Evolutionary conservation across 2,329 filamentous ascomycete genomes (phyloP).

Genomic region (Aureobasidium sp.): DNA sequence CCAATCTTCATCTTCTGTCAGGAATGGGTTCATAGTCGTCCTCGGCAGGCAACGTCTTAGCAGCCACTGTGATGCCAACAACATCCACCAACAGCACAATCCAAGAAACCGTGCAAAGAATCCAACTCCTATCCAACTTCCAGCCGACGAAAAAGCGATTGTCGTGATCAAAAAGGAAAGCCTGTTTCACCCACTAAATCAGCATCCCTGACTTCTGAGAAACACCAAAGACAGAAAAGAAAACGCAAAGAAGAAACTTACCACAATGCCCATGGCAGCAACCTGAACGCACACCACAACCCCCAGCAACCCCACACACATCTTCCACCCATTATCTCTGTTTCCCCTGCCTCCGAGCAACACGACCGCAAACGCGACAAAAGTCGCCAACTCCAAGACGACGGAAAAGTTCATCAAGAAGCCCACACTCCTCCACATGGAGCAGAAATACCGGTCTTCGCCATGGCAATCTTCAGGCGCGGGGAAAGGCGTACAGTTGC

Average conservation of each 20-base stretch:
- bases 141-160: conserved; percentile 78
- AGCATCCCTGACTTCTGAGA: background rate
- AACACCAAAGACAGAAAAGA: background rate
- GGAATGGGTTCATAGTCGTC: conserved; percentile 78
- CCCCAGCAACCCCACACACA: conserved; percentile 60
- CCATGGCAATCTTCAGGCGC: conserved; percentile 58
- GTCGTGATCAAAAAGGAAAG: conserved; percentile 77
- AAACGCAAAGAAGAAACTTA: conserved; percentile 41
- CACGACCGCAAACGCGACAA: conserved; percentile 74
- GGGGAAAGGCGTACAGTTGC: conserved; percentile 62
- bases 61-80: conserved; percentile 57
- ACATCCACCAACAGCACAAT: conserved; percentile 47
- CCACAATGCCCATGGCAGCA: conserved; percentile 74
- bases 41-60: conserved; percentile 66
- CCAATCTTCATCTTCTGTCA: conserved; percentile 1
- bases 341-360: conserved; percentile 71
- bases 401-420: conserved; percentile 82
- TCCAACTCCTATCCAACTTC: conserved; percentile 72
- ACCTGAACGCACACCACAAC: conserved; percentile 60
- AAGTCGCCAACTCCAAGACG: conserved; percentile 70
- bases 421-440: conserved; percentile 80
- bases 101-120: conserved; percentile 59
- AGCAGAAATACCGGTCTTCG: conserved; percentile 72
- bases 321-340: conserved; percentile 75
- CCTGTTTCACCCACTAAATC: conserved; percentile 42